These are phyloP conservation scores for Naganishia friedmannii DNA, from an alignment of 768 basidiomycete genomes.

Conservation along the genomic window DNA sequence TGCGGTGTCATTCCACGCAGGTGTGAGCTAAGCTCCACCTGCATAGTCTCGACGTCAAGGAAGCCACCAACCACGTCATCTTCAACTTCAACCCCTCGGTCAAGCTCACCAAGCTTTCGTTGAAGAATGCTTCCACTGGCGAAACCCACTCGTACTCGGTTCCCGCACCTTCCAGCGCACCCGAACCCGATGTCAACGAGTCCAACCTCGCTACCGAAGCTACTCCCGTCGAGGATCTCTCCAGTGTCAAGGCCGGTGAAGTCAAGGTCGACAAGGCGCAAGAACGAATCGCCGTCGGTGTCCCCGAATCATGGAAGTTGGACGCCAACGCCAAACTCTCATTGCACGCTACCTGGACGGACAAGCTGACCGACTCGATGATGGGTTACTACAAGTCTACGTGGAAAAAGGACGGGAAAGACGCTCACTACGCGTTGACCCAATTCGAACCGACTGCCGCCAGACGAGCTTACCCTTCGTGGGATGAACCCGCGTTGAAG, in stretches of 20 bases:
- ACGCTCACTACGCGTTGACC: conserved; percentile 62
- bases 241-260: conserved; percentile 16
- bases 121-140: conserved; percentile 21
- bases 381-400: conserved; percentile 56
- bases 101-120: conserved; percentile 60
- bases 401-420: conserved; percentile 55
- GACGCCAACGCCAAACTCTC: conserved; percentile 60
- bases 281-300: conserved; percentile 65
- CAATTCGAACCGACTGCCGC: conserved; percentile 94
- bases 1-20: neutral
- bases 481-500: conserved; percentile 90
- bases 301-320: conserved; percentile 53
- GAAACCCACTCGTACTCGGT: conserved; percentile 2
- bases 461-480: conserved; percentile 60
- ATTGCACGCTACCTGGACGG: conserved; percentile 67
- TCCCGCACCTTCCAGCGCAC: neutral
- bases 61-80: conserved; percentile 45
- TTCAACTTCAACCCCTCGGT: conserved; percentile 81
- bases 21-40: neutral
- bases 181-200: conserved; percentile 15
- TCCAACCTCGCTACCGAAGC: conserved; percentile 23
- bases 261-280: conserved; percentile 59
- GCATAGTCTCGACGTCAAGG: conserved; percentile 27
- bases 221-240: conserved; percentile 18
- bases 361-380: conserved; percentile 68